phyloP scores from a whole-genome alignment of 2,329 filamentous ascomycete genomes.

The Colletotrichum brevisporum region DNA sequence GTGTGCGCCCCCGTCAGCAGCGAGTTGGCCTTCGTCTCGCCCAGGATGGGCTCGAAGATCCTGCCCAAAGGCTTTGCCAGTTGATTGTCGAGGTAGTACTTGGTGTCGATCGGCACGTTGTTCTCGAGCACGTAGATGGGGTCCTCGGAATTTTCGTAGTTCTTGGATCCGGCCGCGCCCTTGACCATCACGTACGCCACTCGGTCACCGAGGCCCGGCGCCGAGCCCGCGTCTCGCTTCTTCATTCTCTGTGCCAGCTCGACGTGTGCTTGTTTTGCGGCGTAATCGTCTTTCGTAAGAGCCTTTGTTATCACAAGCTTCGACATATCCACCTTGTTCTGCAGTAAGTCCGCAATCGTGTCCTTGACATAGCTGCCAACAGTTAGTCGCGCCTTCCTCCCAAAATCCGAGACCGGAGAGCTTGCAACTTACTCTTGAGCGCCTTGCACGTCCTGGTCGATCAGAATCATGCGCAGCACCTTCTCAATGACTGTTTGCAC shows the following conservation, averaged over 20 bases:
- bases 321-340: constrained; percentile 99
- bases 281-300: constrained; percentile 90
- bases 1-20: constrained; percentile 95
- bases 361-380: constrained; percentile 88
- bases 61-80: constrained; percentile 92
- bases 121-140: constrained; percentile 97
- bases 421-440: constrained; percentile 85
- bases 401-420: constrained; percentile 18
- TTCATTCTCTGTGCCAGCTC: constrained; percentile 97
- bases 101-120: constrained; percentile 97
- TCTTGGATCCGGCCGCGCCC: constrained; percentile 88
- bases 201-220: constrained; percentile 92
- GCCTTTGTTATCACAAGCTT: constrained; percentile 99
- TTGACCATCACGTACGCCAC: constrained; percentile 99
- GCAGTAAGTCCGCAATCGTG: constrained; percentile 92
- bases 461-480: constrained; percentile 93
- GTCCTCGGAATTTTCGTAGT: constrained; percentile 97
- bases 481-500: constrained; percentile 99
- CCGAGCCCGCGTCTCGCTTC: constrained; percentile 95
- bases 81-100: constrained; percentile 99
- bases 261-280: constrained; percentile 94
- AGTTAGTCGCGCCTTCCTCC: constrained; percentile 34
- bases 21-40: constrained; percentile 89
- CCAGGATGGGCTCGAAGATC: constrained; percentile 98
- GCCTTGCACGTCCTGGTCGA: constrained; percentile 89